Percentiles rank a stretch among this genome's conserved stretches.
Conservation (phyloP, 2,329 filamentous ascomycete species). For the Alternaria sp. region DNA sequence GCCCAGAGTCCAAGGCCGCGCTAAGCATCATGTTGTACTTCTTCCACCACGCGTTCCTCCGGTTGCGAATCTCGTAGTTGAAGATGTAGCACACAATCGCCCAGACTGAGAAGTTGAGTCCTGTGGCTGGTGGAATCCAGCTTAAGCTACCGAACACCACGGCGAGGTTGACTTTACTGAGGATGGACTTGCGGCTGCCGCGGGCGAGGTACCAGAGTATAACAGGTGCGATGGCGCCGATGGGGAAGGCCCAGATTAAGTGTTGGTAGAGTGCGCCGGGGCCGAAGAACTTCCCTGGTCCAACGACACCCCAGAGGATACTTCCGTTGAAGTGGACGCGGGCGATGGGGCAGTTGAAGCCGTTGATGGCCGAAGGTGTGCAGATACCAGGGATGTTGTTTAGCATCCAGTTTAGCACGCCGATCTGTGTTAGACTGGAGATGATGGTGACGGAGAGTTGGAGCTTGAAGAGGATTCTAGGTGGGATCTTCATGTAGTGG, state of each 20-base stretch:
- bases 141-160: conserved; percentile 81
- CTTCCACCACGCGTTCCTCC: conserved; percentile 79
- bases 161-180: conserved; percentile 80
- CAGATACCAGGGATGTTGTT: conserved; percentile 76
- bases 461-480: conserved; percentile 77
- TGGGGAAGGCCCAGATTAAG: conserved; percentile 80
- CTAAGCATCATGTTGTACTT: conserved; percentile 92
- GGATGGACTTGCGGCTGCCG: conserved; percentile 63
- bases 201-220: conserved; percentile 74
- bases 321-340: conserved; percentile 89
- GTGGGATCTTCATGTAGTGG: conserved; percentile 87
- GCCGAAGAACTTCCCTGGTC: conserved; percentile 82
- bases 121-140: conserved; percentile 84
- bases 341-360: conserved; percentile 86
- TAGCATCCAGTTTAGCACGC: conserved; percentile 91
- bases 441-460: conserved; percentile 78
- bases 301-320: conserved; percentile 88
- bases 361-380: conserved; percentile 79
- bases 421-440: conserved; percentile 80
- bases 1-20: conserved; percentile 80
- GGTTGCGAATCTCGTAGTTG: conserved; percentile 75
- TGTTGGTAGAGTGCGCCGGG: conserved; percentile 74
- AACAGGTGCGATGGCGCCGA: conserved; percentile 77
- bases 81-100: conserved; percentile 84
- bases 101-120: conserved; percentile 89